Conservation (phyloP, 371 early-diverging fungal species). For the Mucor mucedo region DNA sequence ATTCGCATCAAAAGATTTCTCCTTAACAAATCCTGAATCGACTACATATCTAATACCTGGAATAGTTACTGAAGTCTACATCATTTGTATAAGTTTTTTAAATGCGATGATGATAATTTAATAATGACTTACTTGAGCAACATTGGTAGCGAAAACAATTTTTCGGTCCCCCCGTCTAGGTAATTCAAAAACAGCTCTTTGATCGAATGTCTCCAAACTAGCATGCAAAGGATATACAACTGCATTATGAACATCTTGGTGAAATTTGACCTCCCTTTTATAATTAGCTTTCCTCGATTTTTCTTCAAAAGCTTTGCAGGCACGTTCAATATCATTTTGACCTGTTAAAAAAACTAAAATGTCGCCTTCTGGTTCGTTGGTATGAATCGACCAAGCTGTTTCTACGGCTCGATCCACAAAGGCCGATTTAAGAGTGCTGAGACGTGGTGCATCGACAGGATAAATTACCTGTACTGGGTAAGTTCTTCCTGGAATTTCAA, state of each 20-base stretch:
- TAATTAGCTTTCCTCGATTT: constrained; percentile 37
- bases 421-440: constrained; percentile 68
- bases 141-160: constrained; percentile 98
- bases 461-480: constrained; percentile 79
- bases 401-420: constrained; percentile 76
- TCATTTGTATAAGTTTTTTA: constrained; percentile 9
- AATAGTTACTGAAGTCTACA: constrained; percentile 75
- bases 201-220: constrained; percentile 87
- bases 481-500: constrained; percentile 83
- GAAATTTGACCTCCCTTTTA: constrained; percentile 41
- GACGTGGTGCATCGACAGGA: constrained; percentile 48
- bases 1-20: constrained; percentile 79
- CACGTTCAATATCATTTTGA: constrained; percentile 86
- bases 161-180: constrained; percentile 85
- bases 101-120: constrained; percentile 16
- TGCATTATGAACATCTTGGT: constrained; percentile 52
- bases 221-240: constrained; percentile 90
- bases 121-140: constrained; percentile 92
- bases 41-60: constrained; percentile 92
- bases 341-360: constrained; percentile 93
- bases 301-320: constrained; percentile 58
- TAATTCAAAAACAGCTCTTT: constrained; percentile 91
- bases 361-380: constrained; percentile 73
- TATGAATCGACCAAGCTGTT: constrained; percentile 79
- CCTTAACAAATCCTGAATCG: constrained; percentile 93